Conservation (phyloP, 768 basidiomycete genomes). For the Nevesoporus exiguus region DNA sequence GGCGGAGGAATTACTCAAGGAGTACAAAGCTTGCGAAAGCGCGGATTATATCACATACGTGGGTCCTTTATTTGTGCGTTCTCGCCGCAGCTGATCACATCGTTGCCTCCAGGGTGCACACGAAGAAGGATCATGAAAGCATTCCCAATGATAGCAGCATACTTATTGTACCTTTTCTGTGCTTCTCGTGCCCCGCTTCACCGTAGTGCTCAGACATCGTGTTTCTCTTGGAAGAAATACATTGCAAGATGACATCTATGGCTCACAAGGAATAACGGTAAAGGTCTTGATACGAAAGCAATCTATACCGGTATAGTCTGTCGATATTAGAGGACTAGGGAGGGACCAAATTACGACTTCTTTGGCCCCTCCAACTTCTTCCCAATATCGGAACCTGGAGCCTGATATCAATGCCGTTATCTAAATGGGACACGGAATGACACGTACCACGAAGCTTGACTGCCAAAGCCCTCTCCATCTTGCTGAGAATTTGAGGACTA, state of each 20-base stretch:
- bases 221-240: slow-evolving; percentile 15
- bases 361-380: slow-evolving; percentile 80
- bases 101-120: slow-evolving; percentile 31
- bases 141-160: background rate
- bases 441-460: slow-evolving; percentile 85
- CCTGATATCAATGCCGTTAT: slow-evolving; percentile 1
- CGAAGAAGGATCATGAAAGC: slow-evolving; percentile 30
- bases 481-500: slow-evolving; percentile 79
- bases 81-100: background rate
- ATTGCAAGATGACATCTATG: slow-evolving; percentile 26
- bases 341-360: slow-evolving; percentile 55
- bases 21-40: slow-evolving; percentile 95
- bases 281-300: slow-evolving; percentile 16
- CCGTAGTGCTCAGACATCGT: slow-evolving; percentile 2
- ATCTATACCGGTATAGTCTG: slow-evolving; percentile 19
- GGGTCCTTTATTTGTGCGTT: slow-evolving; percentile 24
- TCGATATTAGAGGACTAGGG: slow-evolving; percentile 33
- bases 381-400: slow-evolving; percentile 72
- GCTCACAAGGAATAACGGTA: slow-evolving; percentile 10
- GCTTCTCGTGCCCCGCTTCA: background rate
- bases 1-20: slow-evolving; percentile 83
- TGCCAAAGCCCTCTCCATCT: slow-evolving; percentile 81
- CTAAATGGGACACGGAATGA: background rate
- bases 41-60: slow-evolving; percentile 91
- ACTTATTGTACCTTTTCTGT: background rate